Percentiles rank a stretch among this genome's conserved stretches.
Evolutionary conservation across 306 rosid genomes (phyloP).

Genomic region (Sophora flavescens): DNA sequence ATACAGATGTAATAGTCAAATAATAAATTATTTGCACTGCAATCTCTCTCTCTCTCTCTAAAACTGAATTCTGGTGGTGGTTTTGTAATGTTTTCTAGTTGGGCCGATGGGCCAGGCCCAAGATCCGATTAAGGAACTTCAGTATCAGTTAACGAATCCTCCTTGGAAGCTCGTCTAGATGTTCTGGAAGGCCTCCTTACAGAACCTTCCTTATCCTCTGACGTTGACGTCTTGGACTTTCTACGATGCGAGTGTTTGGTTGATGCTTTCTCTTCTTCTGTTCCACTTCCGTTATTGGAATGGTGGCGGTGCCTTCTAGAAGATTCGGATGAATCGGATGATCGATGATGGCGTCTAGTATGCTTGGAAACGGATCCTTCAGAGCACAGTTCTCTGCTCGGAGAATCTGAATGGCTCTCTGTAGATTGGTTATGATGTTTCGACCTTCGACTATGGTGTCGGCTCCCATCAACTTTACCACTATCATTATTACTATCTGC

Average conservation of each 20-base stretch:
- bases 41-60: constrained; percentile 41
- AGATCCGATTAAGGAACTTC: constrained; percentile 54
- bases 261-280: constrained; percentile 1
- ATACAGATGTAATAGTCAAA: neutral
- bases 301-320: constrained; percentile 51
- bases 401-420: constrained; percentile 49
- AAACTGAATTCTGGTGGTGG: constrained; percentile 19
- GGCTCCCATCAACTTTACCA: constrained; percentile 27
- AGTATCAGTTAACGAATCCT: constrained; percentile 60
- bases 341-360: constrained; percentile 59
- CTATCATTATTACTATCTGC: constrained; percentile 37
- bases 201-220: constrained; percentile 56
- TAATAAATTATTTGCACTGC: constrained; percentile 22
- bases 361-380: constrained; percentile 46
- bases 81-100: neutral
- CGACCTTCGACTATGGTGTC: constrained; percentile 45
- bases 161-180: constrained; percentile 55
- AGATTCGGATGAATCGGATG: constrained; percentile 50
- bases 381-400: constrained; percentile 39
- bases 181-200: constrained; percentile 43
- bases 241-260: constrained; percentile 57
- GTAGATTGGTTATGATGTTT: constrained; percentile 48
- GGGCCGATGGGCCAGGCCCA: constrained; percentile 35
- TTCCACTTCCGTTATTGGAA: neutral
- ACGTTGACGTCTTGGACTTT: constrained; percentile 62